A percentile compares a stretch with the other conserved stretches of the same genome.
phyloP scores from a whole-genome alignment of 495 filamentous ascomycete species.

The Aspergillus leporis region DNA sequence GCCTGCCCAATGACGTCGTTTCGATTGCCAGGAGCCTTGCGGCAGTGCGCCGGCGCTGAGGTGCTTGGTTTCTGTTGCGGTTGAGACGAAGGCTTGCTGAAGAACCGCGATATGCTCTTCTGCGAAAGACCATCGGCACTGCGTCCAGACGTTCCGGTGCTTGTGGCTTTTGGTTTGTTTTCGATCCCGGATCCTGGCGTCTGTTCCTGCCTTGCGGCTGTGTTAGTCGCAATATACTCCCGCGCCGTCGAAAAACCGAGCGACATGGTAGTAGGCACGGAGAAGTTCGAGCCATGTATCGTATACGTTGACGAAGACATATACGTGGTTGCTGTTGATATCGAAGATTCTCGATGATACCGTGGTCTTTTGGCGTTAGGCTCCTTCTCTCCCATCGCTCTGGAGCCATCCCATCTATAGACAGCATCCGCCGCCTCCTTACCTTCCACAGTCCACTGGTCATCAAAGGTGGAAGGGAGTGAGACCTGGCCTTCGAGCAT shows the following conservation, averaged over 20 bases:
- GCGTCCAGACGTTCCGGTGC: conserved; percentile 10
- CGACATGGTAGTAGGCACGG: conserved; percentile 37
- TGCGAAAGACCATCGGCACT: conserved; percentile 34
- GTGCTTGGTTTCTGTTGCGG: conserved; percentile 15
- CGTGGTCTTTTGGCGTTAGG: conserved; percentile 39
- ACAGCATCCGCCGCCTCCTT: conserved; percentile 46
- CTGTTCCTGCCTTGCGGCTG: conserved; percentile 12
- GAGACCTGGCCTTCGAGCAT: conserved; percentile 49
- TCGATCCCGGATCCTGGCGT: conserved; percentile 7
- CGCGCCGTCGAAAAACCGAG: conserved; percentile 45
- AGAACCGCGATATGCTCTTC: conserved; percentile 43
- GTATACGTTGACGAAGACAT: conserved; percentile 27
- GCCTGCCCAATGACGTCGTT: background rate
- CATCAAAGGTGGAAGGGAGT: conserved; percentile 56
- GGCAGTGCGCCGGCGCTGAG: conserved; percentile 8
- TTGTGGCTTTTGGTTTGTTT: conserved; percentile 23
- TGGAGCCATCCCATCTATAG: conserved; percentile 35
- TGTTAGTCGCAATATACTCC: conserved; percentile 37
- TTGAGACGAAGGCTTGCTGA: conserved; percentile 26
- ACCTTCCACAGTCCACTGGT: conserved; percentile 63
- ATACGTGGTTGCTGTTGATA: conserved; percentile 22
- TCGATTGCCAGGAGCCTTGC: conserved; percentile 4
- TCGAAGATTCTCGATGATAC: conserved; percentile 25
- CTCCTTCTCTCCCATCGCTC: conserved; percentile 20
- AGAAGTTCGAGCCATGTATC: conserved; percentile 33